These are phyloP conservation scores for Pseudogymnoascus sp. DNA, from an alignment of 2,329 filamentous ascomycete genomes.

Conservation along the genomic window DNA sequence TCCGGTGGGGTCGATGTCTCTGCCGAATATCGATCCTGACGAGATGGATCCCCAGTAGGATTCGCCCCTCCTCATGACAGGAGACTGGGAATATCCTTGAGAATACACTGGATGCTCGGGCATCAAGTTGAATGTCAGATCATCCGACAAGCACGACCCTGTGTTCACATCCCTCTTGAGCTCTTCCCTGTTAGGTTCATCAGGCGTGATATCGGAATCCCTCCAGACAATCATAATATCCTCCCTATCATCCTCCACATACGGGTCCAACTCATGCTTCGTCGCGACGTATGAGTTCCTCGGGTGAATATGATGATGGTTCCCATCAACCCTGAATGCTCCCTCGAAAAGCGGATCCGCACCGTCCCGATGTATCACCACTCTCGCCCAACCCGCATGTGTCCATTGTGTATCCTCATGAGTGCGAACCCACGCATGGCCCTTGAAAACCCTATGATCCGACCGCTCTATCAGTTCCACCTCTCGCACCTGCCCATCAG, in stretches of 20 bases:
- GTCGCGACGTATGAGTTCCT: slow-evolving; percentile 67
- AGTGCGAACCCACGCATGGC: slow-evolving; percentile 64
- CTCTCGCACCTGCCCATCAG: slow-evolving; percentile 61
- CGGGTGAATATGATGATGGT: slow-evolving; percentile 83
- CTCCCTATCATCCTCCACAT: slow-evolving; percentile 42
- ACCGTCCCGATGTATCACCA: slow-evolving; percentile 73
- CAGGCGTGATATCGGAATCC: slow-evolving; percentile 74
- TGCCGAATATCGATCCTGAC: slow-evolving; percentile 62
- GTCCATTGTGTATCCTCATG: slow-evolving; percentile 61
- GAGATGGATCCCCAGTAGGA: slow-evolving; percentile 54
- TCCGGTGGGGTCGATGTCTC: slow-evolving; percentile 55
- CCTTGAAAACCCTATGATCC: slow-evolving; percentile 79
- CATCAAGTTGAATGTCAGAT: slow-evolving; percentile 71
- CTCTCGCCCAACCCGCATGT: slow-evolving; percentile 78
- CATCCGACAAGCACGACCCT: slow-evolving; percentile 64
- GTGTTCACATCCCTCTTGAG: slow-evolving; percentile 27
- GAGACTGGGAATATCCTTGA: slow-evolving; percentile 20
- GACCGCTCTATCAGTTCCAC: slow-evolving; percentile 65
- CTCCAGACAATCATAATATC: slow-evolving; percentile 89
- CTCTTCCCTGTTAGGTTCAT: slow-evolving; percentile 39
- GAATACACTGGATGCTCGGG: slow-evolving; percentile 62
- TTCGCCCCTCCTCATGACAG: slow-evolving; percentile 39
- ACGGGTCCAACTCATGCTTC: slow-evolving; percentile 64
- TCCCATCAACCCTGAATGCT: slow-evolving; percentile 70
- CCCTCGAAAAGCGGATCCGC: slow-evolving; percentile 78